These are phyloP conservation scores for Tricharina praecox DNA, from an alignment of 495 filamentous ascomycete genomes.

Conservation along the genomic window DNA sequence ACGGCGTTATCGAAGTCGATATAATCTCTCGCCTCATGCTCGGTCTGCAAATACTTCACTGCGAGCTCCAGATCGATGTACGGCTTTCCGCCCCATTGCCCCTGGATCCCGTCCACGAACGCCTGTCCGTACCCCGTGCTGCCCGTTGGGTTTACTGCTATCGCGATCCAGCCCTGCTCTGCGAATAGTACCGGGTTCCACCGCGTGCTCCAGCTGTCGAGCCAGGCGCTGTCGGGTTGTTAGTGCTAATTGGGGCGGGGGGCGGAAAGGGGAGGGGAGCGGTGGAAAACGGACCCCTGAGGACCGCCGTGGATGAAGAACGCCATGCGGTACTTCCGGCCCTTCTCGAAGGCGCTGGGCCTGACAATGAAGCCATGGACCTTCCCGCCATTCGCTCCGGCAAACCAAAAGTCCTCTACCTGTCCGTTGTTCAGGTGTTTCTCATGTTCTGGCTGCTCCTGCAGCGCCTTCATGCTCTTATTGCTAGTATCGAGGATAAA, in stretches of 20 bases:
- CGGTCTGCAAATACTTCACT: conserved; percentile 56
- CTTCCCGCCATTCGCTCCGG: conserved; percentile 36
- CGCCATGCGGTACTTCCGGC: conserved; percentile 58
- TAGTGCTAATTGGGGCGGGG: background rate
- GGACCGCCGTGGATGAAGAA: conserved; percentile 69
- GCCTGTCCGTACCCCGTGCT: conserved; percentile 71
- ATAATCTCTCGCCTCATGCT: conserved; percentile 42
- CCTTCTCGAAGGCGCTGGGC: conserved; percentile 54
- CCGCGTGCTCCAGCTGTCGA: conserved; percentile 62
- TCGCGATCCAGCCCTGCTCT: conserved; percentile 75
- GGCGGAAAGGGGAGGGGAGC: background rate
- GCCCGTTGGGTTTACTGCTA: conserved; percentile 79
- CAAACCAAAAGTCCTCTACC: conserved; percentile 56
- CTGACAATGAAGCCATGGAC: conserved; percentile 65
- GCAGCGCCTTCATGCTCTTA: conserved; percentile 37
- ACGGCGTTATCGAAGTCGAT: conserved; percentile 65
- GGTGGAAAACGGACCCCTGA: background rate
- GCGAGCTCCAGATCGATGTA: conserved; percentile 44
- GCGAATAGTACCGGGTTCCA: conserved; percentile 86
- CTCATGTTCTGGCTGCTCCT: conserved; percentile 5
- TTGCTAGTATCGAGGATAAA: background rate
- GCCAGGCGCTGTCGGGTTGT: conserved; percentile 51
- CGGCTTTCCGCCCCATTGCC: conserved; percentile 46
- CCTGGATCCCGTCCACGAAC: conserved; percentile 57
- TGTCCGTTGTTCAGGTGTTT: conserved; percentile 26